A percentile compares a stretch with the other conserved stretches of the same genome.
These are phyloP conservation scores for Mycena olivaceomarginata DNA, from an alignment of 768 basidiomycete genomes.

Conservation along the genomic window DNA sequence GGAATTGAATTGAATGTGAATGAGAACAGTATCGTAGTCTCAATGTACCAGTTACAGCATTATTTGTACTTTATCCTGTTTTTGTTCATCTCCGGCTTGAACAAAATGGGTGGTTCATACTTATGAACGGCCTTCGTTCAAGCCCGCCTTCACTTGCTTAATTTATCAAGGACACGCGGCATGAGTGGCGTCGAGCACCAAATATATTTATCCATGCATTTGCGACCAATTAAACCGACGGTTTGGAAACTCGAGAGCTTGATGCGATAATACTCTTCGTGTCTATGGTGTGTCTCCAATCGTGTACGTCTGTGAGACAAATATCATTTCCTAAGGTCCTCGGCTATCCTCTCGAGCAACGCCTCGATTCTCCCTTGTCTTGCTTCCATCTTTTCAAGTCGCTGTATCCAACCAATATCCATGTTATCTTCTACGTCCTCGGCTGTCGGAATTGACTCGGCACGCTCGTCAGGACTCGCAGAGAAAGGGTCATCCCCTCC, in stretches of 20 bases:
- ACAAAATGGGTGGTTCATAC: background rate
- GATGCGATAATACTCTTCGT: background rate
- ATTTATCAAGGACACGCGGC: no score
- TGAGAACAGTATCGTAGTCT: background rate
- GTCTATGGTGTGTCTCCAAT: background rate
- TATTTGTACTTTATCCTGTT: constrained; percentile 39
- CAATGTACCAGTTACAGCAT: constrained; percentile 22
- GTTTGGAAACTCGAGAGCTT: no score
- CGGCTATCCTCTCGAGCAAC: constrained; percentile 61
- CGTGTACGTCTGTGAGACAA: background rate
- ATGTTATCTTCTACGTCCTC: constrained; percentile 48
- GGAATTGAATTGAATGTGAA: constrained; percentile 32
- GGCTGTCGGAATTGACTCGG: constrained; percentile 46
- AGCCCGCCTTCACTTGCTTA: no score
- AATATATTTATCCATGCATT: no score
- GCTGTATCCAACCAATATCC: constrained; percentile 43
- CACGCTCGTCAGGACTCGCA: constrained; percentile 43
- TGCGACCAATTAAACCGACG: no score
- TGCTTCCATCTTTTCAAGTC: constrained; percentile 62
- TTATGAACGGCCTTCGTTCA: background rate
- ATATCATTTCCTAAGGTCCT: constrained; percentile 33
- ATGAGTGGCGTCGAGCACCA: no score
- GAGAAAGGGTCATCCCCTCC: constrained; percentile 43
- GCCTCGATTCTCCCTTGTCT: constrained; percentile 68
- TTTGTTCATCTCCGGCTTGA: background rate